These are phyloP conservation scores for Drechslera avenae DNA, from an alignment of 2,329 filamentous ascomycete genomes.

Conservation along the genomic window DNA sequence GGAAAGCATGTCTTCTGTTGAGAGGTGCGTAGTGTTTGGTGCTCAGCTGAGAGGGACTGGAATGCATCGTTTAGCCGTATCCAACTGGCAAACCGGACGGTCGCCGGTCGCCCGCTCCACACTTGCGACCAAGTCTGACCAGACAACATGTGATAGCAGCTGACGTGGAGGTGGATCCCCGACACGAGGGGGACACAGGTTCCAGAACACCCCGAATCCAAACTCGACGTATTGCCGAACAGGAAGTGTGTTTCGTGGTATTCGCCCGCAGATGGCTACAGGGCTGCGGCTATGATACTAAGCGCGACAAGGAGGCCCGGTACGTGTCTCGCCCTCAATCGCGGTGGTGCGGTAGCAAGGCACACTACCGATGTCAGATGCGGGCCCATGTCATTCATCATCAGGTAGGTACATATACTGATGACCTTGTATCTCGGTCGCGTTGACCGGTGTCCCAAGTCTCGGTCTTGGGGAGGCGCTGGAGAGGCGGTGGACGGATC, in stretches of 20 bases:
- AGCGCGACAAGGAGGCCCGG: conserved; percentile 10
- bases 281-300: not conserved
- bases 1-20: conserved; percentile 6
- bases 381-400: conserved; percentile 13
- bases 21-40: conserved; percentile 1
- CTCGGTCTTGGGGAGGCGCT: conserved; percentile 11
- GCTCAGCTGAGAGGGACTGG: conserved; percentile 6
- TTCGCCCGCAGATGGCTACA: conserved; percentile 17
- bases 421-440: not conserved
- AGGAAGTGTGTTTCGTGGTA: conserved; percentile 24
- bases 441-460: conserved; percentile 11
- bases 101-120: not conserved
- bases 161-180: conserved; percentile 27
- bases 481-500: conserved; percentile 5
- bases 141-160: conserved; percentile 18
- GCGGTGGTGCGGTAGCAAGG: conserved; percentile 17
- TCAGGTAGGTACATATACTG: not conserved
- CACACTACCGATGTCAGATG: conserved; percentile 17
- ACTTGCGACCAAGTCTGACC: too few species aligned
- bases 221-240: conserved; percentile 11
- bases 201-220: conserved; percentile 24
- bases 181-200: conserved; percentile 17
- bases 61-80: not conserved
- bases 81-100: conserved; percentile 8
- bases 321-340: conserved; percentile 39